Evolutionary conservation across 2,329 filamentous ascomycete species (phyloP), one percentile per base, ranked within the genome.

Genomic region (Fusarium keratoplasticum): DNA sequence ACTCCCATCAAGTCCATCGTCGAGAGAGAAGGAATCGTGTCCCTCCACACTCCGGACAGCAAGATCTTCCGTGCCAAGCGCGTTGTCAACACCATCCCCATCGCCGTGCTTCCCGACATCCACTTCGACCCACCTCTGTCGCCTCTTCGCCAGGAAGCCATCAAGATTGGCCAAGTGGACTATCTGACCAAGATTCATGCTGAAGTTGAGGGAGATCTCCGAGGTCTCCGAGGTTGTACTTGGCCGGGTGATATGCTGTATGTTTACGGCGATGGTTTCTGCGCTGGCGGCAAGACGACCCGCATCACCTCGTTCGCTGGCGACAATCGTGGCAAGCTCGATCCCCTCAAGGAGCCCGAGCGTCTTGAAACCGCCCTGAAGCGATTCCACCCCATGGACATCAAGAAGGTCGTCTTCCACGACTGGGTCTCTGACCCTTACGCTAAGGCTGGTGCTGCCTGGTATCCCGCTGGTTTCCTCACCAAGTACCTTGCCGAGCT

Each of bases 351-450:
- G 16, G 59, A 69, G 2, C 71, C 66, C 3, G 63, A 68, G 25
- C 66, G 55, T 36, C 54, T 71, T 6, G 66, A 64, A 10, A 42
- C 44, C 7, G 71, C 66, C 2, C 38, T 74, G 4, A 31, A 72
- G 25, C 16, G 40, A 4, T 70, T 71, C 36, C 70, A 74, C 18
- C 61, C 57, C 2, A 73, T 70, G 67, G 20, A 67, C 22, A 60
- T 73, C 38, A 69, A 73, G 29, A 72, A 68, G 36, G 31, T 67
- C 18, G 60, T 72, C 58, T 74, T 64, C 33, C 79, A 80, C 44
- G 70, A 81, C 69, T 81, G 78, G 78, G 47, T 63, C 13, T 66
- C 73, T 2, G 79, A 81, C 50, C 76, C 76, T 0, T 79, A 76
- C 13, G 54, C 80, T 7, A 69, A 68, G 16, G 77, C 67, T 5